phyloP scores from a whole-genome alignment of 2,329 filamentous ascomycete species.

The Diplodia sapinea region DNA sequence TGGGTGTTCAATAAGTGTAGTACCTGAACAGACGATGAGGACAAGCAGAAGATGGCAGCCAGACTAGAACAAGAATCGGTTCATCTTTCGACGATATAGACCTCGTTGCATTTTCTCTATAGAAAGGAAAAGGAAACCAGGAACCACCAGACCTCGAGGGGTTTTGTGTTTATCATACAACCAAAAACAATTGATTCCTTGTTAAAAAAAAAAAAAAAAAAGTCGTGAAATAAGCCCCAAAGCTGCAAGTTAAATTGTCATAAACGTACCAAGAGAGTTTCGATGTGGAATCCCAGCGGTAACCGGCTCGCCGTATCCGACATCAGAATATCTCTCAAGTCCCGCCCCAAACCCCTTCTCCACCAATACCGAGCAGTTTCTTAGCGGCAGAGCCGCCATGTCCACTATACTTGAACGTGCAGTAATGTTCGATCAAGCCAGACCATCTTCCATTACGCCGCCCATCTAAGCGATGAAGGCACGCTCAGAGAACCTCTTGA shows the following conservation, averaged over 20 bases:
- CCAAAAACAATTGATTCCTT: constrained; percentile 12
- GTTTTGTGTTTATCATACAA: constrained; percentile 28
- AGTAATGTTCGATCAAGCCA: constrained; percentile 2
- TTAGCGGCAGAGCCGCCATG: neutral
- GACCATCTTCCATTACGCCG: neutral
- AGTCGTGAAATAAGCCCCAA: constrained; percentile 25
- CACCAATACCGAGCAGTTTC: neutral
- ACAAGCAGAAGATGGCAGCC: neutral
- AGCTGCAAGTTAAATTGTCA: constrained; percentile 26
- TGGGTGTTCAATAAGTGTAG: too few species aligned
- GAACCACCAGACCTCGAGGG: constrained; percentile 18
- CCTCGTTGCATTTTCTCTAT: constrained; percentile 13
- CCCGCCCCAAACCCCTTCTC: neutral
- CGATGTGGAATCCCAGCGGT: constrained; percentile 11
- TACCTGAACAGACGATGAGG: too few species aligned
- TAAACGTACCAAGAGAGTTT: constrained; percentile 21
- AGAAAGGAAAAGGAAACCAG: neutral
- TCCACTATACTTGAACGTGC: neutral
- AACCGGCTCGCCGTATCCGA: constrained; percentile 21
- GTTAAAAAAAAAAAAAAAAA: too few species aligned
- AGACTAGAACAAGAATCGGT: neutral
- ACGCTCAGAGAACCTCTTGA: constrained; percentile 15
- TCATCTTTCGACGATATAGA: neutral
- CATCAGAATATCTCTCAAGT: neutral
- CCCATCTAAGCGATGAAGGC: constrained; percentile 15